Conservation (phyloP, 129 eudicot species). For the Escallonia herrerae region DNA sequence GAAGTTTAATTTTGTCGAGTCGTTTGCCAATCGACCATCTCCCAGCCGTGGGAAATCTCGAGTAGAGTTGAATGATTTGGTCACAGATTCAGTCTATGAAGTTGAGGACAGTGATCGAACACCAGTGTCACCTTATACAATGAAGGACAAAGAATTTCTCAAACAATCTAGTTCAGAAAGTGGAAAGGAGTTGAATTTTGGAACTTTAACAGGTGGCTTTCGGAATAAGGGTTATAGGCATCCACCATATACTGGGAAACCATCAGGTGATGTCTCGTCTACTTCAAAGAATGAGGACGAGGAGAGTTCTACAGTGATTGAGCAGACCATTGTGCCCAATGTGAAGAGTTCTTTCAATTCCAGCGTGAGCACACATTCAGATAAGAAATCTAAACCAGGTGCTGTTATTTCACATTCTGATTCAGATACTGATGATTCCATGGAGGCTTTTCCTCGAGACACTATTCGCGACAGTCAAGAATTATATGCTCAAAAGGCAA, state of each 20-base stretch:
- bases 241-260: conserved; percentile 32
- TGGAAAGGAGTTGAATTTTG: conserved; percentile 43
- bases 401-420: conserved; percentile 18
- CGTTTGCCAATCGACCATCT: no score
- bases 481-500: background rate
- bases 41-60: no score
- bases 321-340: conserved; percentile 15
- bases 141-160: no score
- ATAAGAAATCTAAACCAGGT: conserved; percentile 18
- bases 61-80: no score
- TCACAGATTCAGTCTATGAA: no score
- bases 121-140: no score
- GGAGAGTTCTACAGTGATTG: conserved; percentile 12
- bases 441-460: conserved; percentile 13
- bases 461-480: no score
- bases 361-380: conserved; percentile 9
- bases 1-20: no score
- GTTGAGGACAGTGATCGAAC: no score
- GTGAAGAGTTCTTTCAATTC: conserved; percentile 19
- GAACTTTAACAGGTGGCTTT: conserved; percentile 61
- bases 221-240: conserved; percentile 44
- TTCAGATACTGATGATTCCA: conserved; percentile 43
- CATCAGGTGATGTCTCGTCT: conserved; percentile 22
- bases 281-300: conserved; percentile 14
- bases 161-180: conserved; percentile 17